Base-by-base conservation (phyloP, 257 asterid genomes). In the Rauvolfia tetraphylla region DNA sequence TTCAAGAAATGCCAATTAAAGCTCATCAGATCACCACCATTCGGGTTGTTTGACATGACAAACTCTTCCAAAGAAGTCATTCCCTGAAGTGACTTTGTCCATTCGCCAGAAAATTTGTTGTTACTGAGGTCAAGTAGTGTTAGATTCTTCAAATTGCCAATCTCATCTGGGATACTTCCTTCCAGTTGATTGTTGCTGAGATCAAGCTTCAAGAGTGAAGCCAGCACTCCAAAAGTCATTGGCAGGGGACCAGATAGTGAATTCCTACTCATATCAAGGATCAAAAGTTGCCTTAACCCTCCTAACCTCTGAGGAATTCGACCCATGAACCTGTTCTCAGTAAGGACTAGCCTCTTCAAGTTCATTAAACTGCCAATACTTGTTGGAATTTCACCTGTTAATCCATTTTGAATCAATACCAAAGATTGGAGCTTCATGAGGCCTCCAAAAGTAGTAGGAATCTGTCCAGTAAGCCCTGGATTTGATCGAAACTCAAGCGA, bases 141-240 rank as follows among this genome's bases (percentile, higher is more conserved):
- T 31, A 95, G 66, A 36, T 81, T 85, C 84, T 86, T 86, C 51
- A 95, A 61, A 68, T 69, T 81, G 7, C 85, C 87, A 8, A 93
- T 54, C 84, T 85, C 83, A 11, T 7, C 1, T 14, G 96, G 95
- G 79, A 95, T 83, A 59, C 72, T 62, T 4, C 97, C 98, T 11
- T 78, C 77, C 36, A 93, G 33, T n/a, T 71, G 81, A 41, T 95
- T 95, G 73, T 36, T 73, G 79, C 98, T 89, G 71, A 85, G 79
- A 57, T 95, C 99, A 66, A 95, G 96, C 87, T 95, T 95, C 69
- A 95, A 70, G 17, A 95, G 78, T 36, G 97, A 89, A 31, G 73
- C 33, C 74, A 95, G n/a, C 38, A 86, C 87, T 29, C 93, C 96
- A 12, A 93, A 36, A 61, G 84, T n/a, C 3, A 3, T 27, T 71